These are phyloP conservation scores for Mycogone perniciosa DNA, from an alignment of 2,329 filamentous ascomycete species.

Conservation along the genomic window DNA sequence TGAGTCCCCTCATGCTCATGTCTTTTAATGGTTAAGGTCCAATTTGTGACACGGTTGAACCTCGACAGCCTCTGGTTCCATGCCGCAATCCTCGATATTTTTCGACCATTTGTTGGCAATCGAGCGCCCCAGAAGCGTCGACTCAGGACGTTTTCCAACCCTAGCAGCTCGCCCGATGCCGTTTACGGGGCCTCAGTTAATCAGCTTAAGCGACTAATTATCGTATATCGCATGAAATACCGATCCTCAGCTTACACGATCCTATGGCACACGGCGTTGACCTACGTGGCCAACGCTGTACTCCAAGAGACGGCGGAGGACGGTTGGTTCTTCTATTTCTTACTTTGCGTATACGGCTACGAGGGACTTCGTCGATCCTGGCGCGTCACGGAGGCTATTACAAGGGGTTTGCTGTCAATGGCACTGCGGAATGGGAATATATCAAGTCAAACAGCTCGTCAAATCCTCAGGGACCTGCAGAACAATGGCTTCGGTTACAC, in stretches of 20 bases:
- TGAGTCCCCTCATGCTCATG: constrained; percentile 17
- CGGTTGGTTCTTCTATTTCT: constrained; percentile 30
- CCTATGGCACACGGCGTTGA: constrained; percentile 35
- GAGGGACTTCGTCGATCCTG: constrained; percentile 28
- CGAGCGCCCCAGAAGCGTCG: constrained; percentile 7
- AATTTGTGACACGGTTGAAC: neutral
- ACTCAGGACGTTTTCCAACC: constrained; percentile 27
- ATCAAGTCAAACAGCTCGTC: constrained; percentile 20
- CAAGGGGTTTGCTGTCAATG: constrained; percentile 31
- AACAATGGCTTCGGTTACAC: constrained; percentile 13
- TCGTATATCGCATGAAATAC: constrained; percentile 30
- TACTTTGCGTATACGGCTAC: constrained; percentile 34
- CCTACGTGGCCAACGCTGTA: constrained; percentile 34
- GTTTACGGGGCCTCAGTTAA: constrained; percentile 29
- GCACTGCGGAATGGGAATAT: constrained; percentile 28
- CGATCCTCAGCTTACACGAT: constrained; percentile 29
- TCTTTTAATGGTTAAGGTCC: neutral
- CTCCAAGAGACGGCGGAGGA: constrained; percentile 23
- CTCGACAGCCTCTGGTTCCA: constrained; percentile 34
- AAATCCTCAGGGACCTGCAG: constrained; percentile 23
- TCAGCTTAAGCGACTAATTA: constrained; percentile 33
- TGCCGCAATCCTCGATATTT: constrained; percentile 31
- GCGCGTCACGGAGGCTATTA: constrained; percentile 30
- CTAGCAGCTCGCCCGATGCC: constrained; percentile 22
- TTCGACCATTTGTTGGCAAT: constrained; percentile 19